Base-by-base conservation (phyloP, 352 stramenopile genomes). In the Elongisporangium undulatum region DNA sequence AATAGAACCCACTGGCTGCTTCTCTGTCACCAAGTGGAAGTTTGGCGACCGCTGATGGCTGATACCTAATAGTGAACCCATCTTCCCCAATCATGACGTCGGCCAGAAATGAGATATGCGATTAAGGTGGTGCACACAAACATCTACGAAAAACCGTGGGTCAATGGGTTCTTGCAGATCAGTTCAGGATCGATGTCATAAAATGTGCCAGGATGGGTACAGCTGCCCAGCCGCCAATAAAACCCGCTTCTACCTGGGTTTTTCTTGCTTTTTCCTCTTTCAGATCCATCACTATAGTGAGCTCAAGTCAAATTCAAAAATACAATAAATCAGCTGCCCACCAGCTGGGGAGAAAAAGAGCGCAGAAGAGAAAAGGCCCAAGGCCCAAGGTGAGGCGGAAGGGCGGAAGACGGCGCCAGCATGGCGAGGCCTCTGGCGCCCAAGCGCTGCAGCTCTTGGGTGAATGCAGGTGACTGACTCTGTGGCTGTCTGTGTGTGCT, bases 21-120 rank as follows among this genome's bases (percentile, higher is more conserved):
- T 79, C 61, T 79, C 71, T 16, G 58, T 79, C 24, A 79, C 68
- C 51, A 79, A 79, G 50, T 79, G 68, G 68, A 56, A 41, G 29
- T 41, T 41, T 41, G 29, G 29, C 29, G 29, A 41, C 29, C 29
- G 8, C 5, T 41, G 13, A 41, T 41, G 13, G 5, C 29, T 41
- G 13, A 41, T n/a, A n/a, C n/a, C n/a, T n/a, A n/a, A n/a, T n/a
- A 41, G 29, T 9, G 29, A 41, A 41, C 29, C 29, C 29, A 41
- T 41, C 29, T 41, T 41, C 29, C 29, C 29, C 8, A 41, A 41
- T 41, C 5, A 41, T 9, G 29, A 2, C 29, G 5, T 4, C 24
- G 24, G 7, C 3, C 7, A 7, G 24, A 3, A 3, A 34, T 34
- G 13, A 74, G 58, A 53, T 23, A 51, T 62, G 29, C 29, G 9